Evolutionary conservation across 306 rosid species (phyloP).

Genomic region (Echinosophora koreensis): DNA sequence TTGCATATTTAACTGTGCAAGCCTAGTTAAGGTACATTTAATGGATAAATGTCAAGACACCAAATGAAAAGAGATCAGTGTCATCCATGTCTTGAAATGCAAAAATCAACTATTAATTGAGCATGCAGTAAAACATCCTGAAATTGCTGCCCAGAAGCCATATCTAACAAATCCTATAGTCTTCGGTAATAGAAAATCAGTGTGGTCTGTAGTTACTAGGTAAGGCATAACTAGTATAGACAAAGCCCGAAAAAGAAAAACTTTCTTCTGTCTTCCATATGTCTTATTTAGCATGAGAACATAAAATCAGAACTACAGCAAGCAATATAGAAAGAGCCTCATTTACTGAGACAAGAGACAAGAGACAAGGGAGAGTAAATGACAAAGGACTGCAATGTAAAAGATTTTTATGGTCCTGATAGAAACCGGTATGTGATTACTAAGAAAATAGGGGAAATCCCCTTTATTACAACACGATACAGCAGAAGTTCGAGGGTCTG

Average conservation of each 20-base stretch:
- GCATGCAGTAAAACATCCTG: neutral
- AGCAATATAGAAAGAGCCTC: neutral
- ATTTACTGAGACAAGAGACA: neutral
- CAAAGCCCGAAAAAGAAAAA: neutral
- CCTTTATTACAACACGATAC: no score
- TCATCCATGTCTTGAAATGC: neutral
- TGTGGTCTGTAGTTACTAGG: neutral
- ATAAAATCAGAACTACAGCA: neutral
- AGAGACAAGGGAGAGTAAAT: neutral
- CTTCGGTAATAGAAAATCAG: neutral
- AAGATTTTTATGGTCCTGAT: neutral
- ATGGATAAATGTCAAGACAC: neutral
- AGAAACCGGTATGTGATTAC: no score
- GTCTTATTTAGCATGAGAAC: neutral
- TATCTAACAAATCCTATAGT: constrained; percentile 2
- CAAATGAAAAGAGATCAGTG: neutral
- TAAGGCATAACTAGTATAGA: neutral
- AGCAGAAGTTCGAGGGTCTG: no score
- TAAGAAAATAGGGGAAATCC: no score
- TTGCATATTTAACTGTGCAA: neutral
- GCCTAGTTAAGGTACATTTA: neutral
- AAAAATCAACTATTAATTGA: neutral
- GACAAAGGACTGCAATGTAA: neutral
- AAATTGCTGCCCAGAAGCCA: neutral
- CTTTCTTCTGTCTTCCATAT: neutral